Evolutionary conservation across 192 early-diverging fungal genomes (phyloP).

Genomic region (Dissophora globulifera): DNA sequence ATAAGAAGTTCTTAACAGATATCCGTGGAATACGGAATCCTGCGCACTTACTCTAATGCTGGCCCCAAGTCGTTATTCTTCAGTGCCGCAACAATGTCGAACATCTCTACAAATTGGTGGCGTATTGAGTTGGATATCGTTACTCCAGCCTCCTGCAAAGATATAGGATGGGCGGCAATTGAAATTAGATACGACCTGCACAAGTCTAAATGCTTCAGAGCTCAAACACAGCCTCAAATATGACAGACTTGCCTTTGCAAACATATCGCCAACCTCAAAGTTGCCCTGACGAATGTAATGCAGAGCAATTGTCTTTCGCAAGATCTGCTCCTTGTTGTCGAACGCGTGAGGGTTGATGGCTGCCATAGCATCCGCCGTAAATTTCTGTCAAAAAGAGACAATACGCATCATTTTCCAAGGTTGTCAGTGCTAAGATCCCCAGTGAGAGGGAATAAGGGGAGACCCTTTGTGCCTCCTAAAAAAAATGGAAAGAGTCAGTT

Average conservation of each 20-base stretch:
- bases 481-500: too few relatives aligned
- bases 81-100: conserved; percentile 73
- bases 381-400: conserved; percentile 61
- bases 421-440: too few relatives aligned
- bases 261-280: conserved; percentile 80
- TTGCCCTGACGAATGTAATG: conserved; percentile 91
- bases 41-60: conserved; percentile 68
- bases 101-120: conserved; percentile 86
- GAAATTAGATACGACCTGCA: too few relatives aligned
- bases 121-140: conserved; percentile 58
- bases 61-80: conserved; percentile 64
- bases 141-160: conserved; percentile 55
- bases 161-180: background rate
- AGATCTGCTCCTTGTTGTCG: conserved; percentile 70
- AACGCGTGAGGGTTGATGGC: conserved; percentile 80
- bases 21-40: too few relatives aligned
- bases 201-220: too few relatives aligned
- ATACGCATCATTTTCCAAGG: too few relatives aligned
- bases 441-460: too few relatives aligned
- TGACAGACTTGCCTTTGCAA: conserved; percentile 52
- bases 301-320: conserved; percentile 71
- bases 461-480: too few relatives aligned
- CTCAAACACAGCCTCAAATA: too few relatives aligned
- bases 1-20: too few relatives aligned
- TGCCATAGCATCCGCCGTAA: conserved; percentile 71